Conservation (phyloP, 352 stramenopile species). For the Blastocystis sp. region DNA sequence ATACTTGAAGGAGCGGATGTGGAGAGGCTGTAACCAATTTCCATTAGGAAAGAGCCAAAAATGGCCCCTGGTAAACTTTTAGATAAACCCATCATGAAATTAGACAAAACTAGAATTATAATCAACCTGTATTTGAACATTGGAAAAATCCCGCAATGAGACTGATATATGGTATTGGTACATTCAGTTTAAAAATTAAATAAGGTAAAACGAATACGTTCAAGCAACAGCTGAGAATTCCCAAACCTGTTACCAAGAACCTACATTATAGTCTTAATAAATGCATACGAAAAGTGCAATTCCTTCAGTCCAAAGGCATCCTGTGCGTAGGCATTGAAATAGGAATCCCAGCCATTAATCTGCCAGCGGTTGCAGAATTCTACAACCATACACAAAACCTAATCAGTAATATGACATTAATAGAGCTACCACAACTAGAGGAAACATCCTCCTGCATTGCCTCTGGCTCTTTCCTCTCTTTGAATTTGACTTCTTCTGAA, state of each 20-base stretch:
- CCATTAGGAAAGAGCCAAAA: neutral
- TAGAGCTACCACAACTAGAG: neutral
- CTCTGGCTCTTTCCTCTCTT: neutral
- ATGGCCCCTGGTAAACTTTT: neutral
- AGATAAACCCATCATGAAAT: neutral
- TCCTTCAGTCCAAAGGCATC: neutral
- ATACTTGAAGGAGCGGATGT: constrained; percentile 5
- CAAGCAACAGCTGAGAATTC: neutral
- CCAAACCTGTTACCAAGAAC: constrained; percentile 14
- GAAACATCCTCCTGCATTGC: neutral
- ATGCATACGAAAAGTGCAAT: neutral
- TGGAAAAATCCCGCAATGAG: neutral
- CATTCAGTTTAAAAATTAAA: neutral
- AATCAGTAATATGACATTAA: neutral
- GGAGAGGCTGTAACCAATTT: constrained; percentile 9
- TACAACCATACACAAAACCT: constrained; percentile 30
- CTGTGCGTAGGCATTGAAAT: constrained; percentile 18
- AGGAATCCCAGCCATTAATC: constrained; percentile 49
- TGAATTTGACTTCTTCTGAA: neutral
- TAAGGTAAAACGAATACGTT: neutral
- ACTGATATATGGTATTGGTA: neutral
- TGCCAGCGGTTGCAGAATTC: constrained; percentile 51
- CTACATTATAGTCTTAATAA: neutral
- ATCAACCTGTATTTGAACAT: too few species aligned
- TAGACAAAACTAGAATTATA: neutral